These are phyloP conservation scores for Tulasnella sp. DNA, from an alignment of 768 basidiomycete genomes.

Conservation along the genomic window DNA sequence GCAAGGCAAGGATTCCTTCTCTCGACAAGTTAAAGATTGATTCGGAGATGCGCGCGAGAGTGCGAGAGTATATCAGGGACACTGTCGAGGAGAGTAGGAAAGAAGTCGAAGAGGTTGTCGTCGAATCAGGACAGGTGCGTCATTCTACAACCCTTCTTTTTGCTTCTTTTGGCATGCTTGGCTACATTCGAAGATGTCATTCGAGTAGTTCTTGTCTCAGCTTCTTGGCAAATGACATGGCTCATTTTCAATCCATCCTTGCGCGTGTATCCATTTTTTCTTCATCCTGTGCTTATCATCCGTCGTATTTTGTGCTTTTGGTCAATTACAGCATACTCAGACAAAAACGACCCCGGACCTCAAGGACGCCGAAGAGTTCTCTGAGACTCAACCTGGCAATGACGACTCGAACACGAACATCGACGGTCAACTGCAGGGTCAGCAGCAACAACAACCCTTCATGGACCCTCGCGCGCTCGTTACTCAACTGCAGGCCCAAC, in stretches of 20 bases:
- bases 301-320: not conserved
- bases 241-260: not conserved
- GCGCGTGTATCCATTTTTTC: not conserved
- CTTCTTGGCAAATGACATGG: not conserved
- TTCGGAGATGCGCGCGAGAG: constrained; percentile 64
- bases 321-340: not conserved
- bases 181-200: not conserved
- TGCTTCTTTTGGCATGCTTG: not conserved
- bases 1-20: constrained; percentile 75
- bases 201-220: not conserved
- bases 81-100: constrained; percentile 61
- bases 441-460: constrained; percentile 42
- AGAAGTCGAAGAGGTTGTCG: constrained; percentile 37
- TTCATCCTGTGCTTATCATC: not conserved
- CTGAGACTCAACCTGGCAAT: constrained; percentile 53
- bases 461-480: constrained; percentile 30
- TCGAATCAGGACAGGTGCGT: constrained; percentile 18
- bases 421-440: constrained; percentile 49
- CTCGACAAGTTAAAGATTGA: constrained; percentile 79
- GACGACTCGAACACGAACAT: not conserved
- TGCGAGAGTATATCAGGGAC: constrained; percentile 71
- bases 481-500: constrained; percentile 75
- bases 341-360: constrained; percentile 8
- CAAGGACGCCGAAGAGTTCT: constrained; percentile 49
- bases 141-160: not conserved